Percentiles rank a stretch among this genome's conserved stretches.
These are phyloP conservation scores for Talaromyces borbonicus DNA, from an alignment of 495 filamentous ascomycete genomes.

Conservation along the genomic window DNA sequence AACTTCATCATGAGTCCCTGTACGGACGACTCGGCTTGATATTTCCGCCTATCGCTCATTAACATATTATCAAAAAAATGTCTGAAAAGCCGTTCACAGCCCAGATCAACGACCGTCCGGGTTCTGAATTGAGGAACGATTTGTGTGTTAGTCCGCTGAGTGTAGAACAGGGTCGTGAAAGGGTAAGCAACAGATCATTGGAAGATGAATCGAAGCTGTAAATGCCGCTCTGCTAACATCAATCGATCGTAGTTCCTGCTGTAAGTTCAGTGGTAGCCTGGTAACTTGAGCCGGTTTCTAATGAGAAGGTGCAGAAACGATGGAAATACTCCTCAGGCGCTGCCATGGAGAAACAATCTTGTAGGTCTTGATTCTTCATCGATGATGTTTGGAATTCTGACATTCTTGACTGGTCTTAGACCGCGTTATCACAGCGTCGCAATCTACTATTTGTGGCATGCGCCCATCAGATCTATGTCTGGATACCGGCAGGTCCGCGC, in stretches of 20 bases:
- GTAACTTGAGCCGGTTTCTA: background rate
- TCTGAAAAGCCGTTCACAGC: background rate
- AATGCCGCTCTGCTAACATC: no score
- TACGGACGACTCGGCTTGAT: no score
- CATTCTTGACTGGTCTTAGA: conserved; percentile 17
- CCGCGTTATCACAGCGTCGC: conserved; percentile 44
- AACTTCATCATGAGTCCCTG: no score
- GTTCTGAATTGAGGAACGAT: background rate
- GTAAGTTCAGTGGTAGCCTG: background rate
- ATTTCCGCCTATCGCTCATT: no score
- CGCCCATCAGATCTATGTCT: conserved; percentile 60
- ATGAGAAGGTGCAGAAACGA: conserved; percentile 16
- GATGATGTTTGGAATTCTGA: background rate
- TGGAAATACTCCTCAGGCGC: conserved; percentile 19
- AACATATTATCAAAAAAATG: background rate
- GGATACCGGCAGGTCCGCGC: conserved; percentile 54
- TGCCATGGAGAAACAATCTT: conserved; percentile 43
- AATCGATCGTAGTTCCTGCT: conserved; percentile 4
- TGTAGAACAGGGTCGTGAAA: conserved; percentile 22
- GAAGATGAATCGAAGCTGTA: no score
- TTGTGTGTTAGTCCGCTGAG: conserved; percentile 22
- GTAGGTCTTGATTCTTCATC: conserved; percentile 24
- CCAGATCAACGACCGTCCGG: conserved; percentile 8
- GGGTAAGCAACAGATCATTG: conserved; percentile 1
- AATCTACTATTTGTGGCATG: conserved; percentile 77